Base-by-base conservation (phyloP, 2,329 filamentous ascomycete species). In the Monilinia vaccinii-corymbosi region DNA sequence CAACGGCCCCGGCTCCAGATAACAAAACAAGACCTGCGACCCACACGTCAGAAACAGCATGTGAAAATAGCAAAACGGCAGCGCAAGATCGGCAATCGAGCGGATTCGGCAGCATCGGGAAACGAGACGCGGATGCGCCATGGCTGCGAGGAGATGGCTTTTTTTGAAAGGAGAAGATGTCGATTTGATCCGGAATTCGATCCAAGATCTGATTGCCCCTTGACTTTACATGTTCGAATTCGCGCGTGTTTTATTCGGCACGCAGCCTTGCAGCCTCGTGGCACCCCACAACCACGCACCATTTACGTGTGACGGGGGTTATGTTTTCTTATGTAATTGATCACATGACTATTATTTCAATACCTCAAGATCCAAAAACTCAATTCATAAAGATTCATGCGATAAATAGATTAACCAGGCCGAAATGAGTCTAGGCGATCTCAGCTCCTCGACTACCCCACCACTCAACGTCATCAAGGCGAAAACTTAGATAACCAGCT, bases 1-100 rank as follows among this genome's bases (percentile, higher is more conserved):
- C 28, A 88, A 76, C 1, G 86, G 84, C 2, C 82, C 84, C 0
- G 84, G 83, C 13, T 78, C 76, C 63, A 88, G 78, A 64, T 81
- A 74, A 65, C 80, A 73, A 71, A 93, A 88, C 50, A 93, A 77
- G 70, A 78, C 81, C 74, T 93, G 89, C 5, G 89, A 87, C 52
- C 82, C 81, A 75, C 87, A 90, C 62, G 83, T 82, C 4, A 92
- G 79, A 70, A 91, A 89, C 57, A 75, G 70, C 61, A 92, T 87
- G 16, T 93, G 75, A 9, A 78, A 59, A 64, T 83, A 84, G 48
- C 88, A 87, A 61, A 78, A 80, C 16, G 87, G 87, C n/a, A 91
- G 81, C 61, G 87, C 86, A 56, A 91, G 76, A 53, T 74, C 63
- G 46, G 68, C 51, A 2, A 70, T 49, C 8, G 67, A 61, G 16